Evolutionary conservation across 441 rosid species (phyloP).

Genomic region (Pelargonium australe): DNA sequence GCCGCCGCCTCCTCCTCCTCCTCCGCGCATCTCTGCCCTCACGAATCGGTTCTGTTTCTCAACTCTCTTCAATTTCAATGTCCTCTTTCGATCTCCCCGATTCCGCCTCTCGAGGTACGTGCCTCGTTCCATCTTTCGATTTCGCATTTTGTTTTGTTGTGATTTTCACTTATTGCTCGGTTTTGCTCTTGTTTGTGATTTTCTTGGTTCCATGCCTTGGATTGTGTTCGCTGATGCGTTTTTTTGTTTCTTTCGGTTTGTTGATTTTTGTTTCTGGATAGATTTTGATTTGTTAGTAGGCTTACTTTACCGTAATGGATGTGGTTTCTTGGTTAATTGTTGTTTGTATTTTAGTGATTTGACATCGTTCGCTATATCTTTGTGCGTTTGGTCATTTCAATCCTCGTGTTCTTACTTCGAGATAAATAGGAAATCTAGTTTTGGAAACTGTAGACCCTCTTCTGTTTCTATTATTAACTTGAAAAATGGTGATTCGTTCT

Average conservation of each 20-base stretch:
- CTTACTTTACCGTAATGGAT: background rate
- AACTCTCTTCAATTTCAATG: constrained; percentile 45
- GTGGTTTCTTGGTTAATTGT: background rate
- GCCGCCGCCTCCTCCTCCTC: constrained; percentile 21
- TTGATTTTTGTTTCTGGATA: constrained; percentile 13
- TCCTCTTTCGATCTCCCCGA: constrained; percentile 46
- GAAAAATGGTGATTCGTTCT: too few species aligned
- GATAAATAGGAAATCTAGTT: background rate
- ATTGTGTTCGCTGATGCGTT: background rate
- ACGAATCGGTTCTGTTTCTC: constrained; percentile 34
- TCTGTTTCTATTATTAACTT: too few species aligned
- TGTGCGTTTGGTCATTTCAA: background rate
- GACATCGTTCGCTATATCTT: background rate
- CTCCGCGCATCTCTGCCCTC: constrained; percentile 35
- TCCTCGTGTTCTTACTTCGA: background rate
- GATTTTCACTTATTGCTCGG: background rate
- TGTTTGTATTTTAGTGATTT: background rate
- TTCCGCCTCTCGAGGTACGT: constrained; percentile 55
- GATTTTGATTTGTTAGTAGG: background rate
- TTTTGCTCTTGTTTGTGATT: too few species aligned
- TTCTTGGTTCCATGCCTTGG: background rate
- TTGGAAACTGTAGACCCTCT: background rate
- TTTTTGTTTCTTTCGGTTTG: background rate
- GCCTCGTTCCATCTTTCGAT: background rate
- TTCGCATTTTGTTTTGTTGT: background rate